phyloP scores from a whole-genome alignment of 352 stramenopile genomes.

The Globisporangium apiculatum region DNA sequence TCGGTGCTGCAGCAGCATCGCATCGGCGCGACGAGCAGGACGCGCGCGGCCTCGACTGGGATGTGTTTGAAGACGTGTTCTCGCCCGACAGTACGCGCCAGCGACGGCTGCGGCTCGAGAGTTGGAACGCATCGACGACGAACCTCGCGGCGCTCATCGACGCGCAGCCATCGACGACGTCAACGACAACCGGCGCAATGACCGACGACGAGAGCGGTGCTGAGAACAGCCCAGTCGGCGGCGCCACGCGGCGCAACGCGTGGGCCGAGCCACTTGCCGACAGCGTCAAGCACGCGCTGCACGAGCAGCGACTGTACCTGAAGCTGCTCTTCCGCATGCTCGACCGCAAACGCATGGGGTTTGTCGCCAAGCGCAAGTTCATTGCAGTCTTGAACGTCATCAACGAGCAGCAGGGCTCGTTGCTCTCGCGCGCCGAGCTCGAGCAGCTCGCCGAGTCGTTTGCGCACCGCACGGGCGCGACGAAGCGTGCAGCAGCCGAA shows the following conservation, averaged over 20 bases:
- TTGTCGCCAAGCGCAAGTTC: constrained; percentile 63
- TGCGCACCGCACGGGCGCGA: constrained; percentile 9
- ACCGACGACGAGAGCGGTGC: constrained; percentile 25
- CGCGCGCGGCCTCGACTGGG: constrained; percentile 44
- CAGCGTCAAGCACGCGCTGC: constrained; percentile 61
- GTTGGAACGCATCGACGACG: constrained; percentile 52
- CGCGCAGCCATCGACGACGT: constrained; percentile 6
- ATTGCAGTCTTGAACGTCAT: constrained; percentile 67
- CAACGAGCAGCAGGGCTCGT: constrained; percentile 60
- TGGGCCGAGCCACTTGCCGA: constrained; percentile 68
- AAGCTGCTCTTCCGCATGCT: constrained; percentile 78
- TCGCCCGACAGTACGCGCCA: constrained; percentile 61
- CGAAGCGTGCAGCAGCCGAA: constrained; percentile 14
- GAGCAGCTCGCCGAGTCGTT: constrained; percentile 68
- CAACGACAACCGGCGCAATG: not conserved
- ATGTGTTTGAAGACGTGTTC: constrained; percentile 77
- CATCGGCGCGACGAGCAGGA: constrained; percentile 25
- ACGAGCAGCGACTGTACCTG: constrained; percentile 75
- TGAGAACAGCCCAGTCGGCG: constrained; percentile 13
- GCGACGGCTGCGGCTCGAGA: constrained; percentile 52
- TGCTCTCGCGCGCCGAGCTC: constrained; percentile 49
- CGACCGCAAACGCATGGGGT: constrained; percentile 57
- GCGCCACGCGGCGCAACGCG: constrained; percentile 24
- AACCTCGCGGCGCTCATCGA: constrained; percentile 24
- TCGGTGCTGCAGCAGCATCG: constrained; percentile 13